Evolutionary conservation across 2,329 filamentous ascomycete species (phyloP).

Genomic region (Verruconis gallopava): DNA sequence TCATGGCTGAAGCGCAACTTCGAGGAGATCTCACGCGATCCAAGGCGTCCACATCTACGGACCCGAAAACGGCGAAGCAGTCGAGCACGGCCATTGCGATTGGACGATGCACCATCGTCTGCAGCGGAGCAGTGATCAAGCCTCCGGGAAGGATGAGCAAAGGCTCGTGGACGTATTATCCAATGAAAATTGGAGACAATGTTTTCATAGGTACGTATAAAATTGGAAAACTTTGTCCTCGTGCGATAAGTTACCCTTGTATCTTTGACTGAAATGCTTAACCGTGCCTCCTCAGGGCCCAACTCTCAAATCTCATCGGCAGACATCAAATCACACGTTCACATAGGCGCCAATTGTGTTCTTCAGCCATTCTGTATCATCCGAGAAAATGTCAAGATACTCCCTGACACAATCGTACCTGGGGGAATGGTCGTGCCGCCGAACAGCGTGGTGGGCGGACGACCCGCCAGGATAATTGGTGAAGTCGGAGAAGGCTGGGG

Average conservation of each 20-base stretch:
- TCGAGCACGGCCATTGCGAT: constrained; percentile 58
- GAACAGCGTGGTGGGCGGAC: constrained; percentile 69
- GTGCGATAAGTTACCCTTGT: too few species aligned
- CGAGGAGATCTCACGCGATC: constrained; percentile 66
- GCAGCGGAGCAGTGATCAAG: constrained; percentile 61
- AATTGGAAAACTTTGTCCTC: too few species aligned
- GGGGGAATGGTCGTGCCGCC: constrained; percentile 84
- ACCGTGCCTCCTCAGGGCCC: constrained; percentile 19
- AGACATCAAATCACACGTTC: constrained; percentile 70
- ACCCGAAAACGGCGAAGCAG: constrained; percentile 19
- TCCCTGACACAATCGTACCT: constrained; percentile 75
- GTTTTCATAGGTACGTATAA: constrained; percentile 68
- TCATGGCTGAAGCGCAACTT: constrained; percentile 89
- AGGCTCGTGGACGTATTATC: constrained; percentile 64
- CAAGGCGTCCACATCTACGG: constrained; percentile 18
- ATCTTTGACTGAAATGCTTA: not conserved
- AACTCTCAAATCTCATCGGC: constrained; percentile 68
- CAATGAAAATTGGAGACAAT: constrained; percentile 86
- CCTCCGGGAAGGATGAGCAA: constrained; percentile 76
- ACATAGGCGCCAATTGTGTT: constrained; percentile 64
- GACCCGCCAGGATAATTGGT: constrained; percentile 34
- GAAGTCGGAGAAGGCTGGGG: constrained; percentile 41
- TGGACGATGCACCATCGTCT: constrained; percentile 83
- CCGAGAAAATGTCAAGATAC: constrained; percentile 81
- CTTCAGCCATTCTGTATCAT: constrained; percentile 81